Evolutionary conservation across 2,329 filamentous ascomycete genomes (phyloP).

Genomic region (Coleophoma cylindrospora): DNA sequence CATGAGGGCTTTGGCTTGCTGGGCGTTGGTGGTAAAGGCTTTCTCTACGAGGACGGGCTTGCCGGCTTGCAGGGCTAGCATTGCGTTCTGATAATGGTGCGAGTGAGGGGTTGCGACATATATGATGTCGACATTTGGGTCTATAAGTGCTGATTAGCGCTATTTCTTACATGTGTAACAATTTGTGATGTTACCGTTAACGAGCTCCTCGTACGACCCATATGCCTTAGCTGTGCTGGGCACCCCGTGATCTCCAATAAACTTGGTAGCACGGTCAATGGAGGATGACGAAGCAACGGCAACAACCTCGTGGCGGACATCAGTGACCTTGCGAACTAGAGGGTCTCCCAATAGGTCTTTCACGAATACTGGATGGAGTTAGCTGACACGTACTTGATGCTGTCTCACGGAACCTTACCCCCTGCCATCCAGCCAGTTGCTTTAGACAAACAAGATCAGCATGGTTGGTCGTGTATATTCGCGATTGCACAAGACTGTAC

Average conservation of each 20-base stretch:
- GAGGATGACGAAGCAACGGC: background rate
- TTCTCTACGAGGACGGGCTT: background rate
- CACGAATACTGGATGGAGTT: background rate
- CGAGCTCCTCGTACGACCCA: background rate
- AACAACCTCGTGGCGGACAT: background rate
- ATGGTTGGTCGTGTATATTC: too few species aligned
- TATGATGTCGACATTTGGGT: background rate
- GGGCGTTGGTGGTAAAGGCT: background rate
- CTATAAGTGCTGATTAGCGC: background rate
- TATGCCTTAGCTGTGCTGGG: background rate
- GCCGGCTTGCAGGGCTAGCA: background rate
- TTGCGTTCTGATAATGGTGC: background rate
- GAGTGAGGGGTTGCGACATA: background rate
- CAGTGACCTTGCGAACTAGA: background rate
- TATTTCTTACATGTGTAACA: too few species aligned
- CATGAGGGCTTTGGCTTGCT: background rate
- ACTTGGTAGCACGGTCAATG: background rate
- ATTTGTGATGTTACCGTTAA: background rate
- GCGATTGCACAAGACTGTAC: too few species aligned
- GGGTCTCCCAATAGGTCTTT: background rate
- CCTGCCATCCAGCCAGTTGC: too few species aligned
- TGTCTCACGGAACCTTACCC: too few species aligned
- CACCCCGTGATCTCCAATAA: background rate
- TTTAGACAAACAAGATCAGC: too few species aligned
- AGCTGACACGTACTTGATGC: too few species aligned